Evolutionary conservation across 2,329 filamentous ascomycete species (phyloP).

Genomic region (Thermoascus crustaceus): DNA sequence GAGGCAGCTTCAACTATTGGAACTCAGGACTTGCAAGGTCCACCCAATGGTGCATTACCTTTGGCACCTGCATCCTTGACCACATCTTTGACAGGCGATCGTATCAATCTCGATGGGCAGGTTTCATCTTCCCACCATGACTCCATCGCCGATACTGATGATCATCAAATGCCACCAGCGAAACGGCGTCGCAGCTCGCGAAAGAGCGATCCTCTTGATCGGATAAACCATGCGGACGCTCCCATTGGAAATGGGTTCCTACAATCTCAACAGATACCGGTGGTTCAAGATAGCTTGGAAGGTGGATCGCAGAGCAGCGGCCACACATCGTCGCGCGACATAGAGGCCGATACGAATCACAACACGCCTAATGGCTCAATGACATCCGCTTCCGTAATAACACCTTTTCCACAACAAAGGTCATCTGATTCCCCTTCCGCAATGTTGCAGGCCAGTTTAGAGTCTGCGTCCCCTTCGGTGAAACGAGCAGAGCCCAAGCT

Average conservation of each 20-base stretch:
- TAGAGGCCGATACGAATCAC: constrained; percentile 13
- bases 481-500: constrained; percentile 19
- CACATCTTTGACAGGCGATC: constrained; percentile 8
- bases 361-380: constrained; percentile 20
- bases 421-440: constrained; percentile 21
- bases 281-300: constrained; percentile 1
- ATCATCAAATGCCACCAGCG: constrained; percentile 8
- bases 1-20: constrained; percentile 15
- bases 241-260: not conserved
- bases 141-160: not conserved
- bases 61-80: constrained; percentile 6
- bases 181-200: constrained; percentile 13
- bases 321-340: constrained; percentile 9
- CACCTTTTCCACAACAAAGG: constrained; percentile 16
- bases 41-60: too few relatives aligned
- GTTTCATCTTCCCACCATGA: constrained; percentile 6
- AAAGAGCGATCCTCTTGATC: constrained; percentile 5
- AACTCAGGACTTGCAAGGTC: constrained; percentile 11
- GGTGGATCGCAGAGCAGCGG: constrained; percentile 12
- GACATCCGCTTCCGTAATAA: constrained; percentile 18
- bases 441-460: constrained; percentile 10
- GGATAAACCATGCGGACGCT: not conserved
- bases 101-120: constrained; percentile 2
- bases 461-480: constrained; percentile 11
- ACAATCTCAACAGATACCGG: not conserved